Conservation (phyloP, 176 grass and related monocot species). For the Aegilops sharonensis region DNA sequence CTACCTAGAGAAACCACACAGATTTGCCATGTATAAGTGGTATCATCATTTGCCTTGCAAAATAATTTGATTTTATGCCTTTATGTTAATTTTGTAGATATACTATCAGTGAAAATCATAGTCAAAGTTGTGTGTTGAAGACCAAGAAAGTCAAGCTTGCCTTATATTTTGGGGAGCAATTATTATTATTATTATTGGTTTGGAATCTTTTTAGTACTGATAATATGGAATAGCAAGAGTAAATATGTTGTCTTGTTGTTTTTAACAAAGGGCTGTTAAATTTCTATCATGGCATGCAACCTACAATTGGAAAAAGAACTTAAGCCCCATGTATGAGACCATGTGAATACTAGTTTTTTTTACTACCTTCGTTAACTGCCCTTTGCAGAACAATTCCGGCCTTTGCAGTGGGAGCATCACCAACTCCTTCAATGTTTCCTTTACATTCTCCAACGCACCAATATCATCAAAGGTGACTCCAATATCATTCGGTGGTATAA, state of each 20-base stretch:
- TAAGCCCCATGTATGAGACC: background rate
- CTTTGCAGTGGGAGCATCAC: slow-evolving; percentile 99
- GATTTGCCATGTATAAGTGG: too few relatives aligned
- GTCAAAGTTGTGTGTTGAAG: too few relatives aligned
- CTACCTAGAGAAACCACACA: background rate
- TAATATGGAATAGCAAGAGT: background rate
- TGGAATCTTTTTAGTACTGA: background rate
- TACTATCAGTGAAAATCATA: too few relatives aligned
- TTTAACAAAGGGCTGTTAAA: background rate
- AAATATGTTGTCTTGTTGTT: background rate
- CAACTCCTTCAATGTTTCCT: slow-evolving; percentile 94
- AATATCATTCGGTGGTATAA: slow-evolving; percentile 98
- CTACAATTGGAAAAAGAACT: background rate
- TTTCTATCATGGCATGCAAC: background rate
- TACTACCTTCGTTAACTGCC: slow-evolving; percentile 92
- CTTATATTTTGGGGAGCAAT: too few relatives aligned
- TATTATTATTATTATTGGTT: background rate
- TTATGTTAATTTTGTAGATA: too few relatives aligned
- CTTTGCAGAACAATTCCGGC: slow-evolving; percentile 98
- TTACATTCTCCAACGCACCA: slow-evolving; percentile 98
- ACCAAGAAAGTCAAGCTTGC: too few relatives aligned
- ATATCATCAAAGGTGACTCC: slow-evolving; percentile 99
- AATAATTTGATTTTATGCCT: too few relatives aligned
- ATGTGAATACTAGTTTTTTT: slow-evolving; percentile 8
- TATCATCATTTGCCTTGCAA: too few relatives aligned